Percentiles rank a stretch among this genome's conserved stretches.
Evolutionary conservation across 805 yeast genomes (phyloP).

Genomic region (Barnettozyma vustinii): DNA sequence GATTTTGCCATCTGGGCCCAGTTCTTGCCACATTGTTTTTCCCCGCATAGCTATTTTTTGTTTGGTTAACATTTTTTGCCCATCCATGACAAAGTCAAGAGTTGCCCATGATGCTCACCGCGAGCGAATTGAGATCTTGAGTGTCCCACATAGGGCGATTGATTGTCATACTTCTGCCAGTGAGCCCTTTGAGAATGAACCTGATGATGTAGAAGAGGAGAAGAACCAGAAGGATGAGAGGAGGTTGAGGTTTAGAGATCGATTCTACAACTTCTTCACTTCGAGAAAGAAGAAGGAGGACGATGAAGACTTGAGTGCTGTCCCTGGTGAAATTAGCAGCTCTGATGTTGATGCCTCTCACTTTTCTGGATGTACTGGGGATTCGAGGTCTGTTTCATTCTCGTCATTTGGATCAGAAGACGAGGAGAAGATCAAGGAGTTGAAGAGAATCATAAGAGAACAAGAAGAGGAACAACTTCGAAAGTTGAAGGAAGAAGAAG

Average conservation of each 20-base stretch:
- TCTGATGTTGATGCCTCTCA: background rate
- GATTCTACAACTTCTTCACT: background rate
- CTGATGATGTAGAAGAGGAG: background rate
- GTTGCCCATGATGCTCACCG: background rate
- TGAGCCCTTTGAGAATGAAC: background rate
- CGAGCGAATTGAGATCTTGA: constrained; percentile 5
- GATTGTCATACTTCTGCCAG: background rate
- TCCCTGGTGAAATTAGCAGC: background rate
- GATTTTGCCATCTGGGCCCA: background rate
- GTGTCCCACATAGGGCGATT: background rate
- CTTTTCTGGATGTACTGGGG: background rate
- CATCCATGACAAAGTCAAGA: background rate
- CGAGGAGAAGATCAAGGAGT: constrained; percentile 2
- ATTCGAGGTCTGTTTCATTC: background rate
- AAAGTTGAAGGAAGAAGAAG: background rate
- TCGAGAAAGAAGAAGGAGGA: background rate
- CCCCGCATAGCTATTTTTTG: background rate
- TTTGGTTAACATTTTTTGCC: background rate
- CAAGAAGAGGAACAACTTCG: constrained; percentile 2
- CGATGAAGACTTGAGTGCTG: background rate
- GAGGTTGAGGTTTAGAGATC: constrained; percentile 2
- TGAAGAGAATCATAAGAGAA: constrained; percentile 1
- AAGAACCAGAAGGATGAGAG: background rate
- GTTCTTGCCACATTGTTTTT: background rate
- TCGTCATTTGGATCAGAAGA: constrained; percentile 2